These are phyloP conservation scores for Waltiozyma sp. DNA, from an alignment of 1,139 yeast genomes.

Conservation along the genomic window DNA sequence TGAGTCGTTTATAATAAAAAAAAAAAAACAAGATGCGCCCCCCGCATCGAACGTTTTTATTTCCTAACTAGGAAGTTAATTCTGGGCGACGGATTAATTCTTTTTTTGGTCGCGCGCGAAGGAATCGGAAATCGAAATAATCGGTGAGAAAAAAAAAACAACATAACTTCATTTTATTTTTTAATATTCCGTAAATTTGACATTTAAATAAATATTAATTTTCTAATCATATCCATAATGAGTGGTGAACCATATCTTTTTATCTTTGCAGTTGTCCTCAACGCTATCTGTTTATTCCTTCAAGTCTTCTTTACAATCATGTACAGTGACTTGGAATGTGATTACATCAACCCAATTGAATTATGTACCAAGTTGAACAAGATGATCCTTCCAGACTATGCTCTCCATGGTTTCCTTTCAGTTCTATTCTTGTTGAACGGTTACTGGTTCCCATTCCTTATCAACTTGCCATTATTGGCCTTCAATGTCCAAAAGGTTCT, in stretches of 20 bases:
- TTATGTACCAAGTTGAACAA: slow-evolving; percentile 87
- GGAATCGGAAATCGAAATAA: not conserved
- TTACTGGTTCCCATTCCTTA: slow-evolving; percentile 82
- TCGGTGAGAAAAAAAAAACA: not conserved
- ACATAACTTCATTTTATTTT: not conserved
- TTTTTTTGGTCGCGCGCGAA: too few species aligned
- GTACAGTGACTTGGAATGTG: slow-evolving; percentile 91
- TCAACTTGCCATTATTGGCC: slow-evolving; percentile 80
- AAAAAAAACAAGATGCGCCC: not conserved
- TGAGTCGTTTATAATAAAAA: slow-evolving; percentile 1
- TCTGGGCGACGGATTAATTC: too few species aligned
- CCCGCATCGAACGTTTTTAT: not conserved
- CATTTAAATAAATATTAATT: too few species aligned
- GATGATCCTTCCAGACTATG: slow-evolving; percentile 87
- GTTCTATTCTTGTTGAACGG: slow-evolving; percentile 73
- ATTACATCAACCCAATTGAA: slow-evolving; percentile 94
- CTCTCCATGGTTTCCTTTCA: slow-evolving; percentile 66
- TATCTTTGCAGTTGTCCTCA: slow-evolving; percentile 73
- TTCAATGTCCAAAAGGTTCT: slow-evolving; percentile 64
- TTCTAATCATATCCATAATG: not conserved
- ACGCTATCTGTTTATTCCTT: slow-evolving; percentile 77
- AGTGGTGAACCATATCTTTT: slow-evolving; percentile 33
- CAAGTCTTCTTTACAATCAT: slow-evolving; percentile 90
- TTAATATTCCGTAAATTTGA: not conserved
- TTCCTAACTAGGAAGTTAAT: not conserved